Conservation (phyloP, 176 grass and related monocot species). For the Oryza rufipogon region DNA sequence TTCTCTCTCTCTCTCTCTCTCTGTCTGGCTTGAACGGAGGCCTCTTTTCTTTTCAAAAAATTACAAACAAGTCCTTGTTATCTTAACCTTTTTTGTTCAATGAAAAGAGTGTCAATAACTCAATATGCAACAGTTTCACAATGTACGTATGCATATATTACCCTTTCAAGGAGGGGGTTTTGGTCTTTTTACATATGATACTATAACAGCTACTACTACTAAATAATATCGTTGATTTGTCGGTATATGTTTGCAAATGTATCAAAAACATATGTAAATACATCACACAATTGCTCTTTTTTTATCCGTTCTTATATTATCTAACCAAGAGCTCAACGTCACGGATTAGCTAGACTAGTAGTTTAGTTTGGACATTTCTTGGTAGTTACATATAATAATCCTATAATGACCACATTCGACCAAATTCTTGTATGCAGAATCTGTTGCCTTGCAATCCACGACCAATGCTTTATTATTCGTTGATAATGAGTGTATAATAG, state of each 20-base stretch:
- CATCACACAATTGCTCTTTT: not conserved
- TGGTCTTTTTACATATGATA: not conserved
- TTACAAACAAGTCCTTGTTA: not conserved
- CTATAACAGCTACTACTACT: no score
- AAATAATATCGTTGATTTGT: not conserved
- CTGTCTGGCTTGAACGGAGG: not conserved
- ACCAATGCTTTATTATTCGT: not conserved
- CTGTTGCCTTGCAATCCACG: slow-evolving; percentile 23
- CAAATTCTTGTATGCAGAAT: not conserved
- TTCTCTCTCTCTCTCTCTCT: not conserved
- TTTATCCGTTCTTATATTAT: not conserved
- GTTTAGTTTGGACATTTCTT: slow-evolving; percentile 6
- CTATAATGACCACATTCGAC: not conserved
- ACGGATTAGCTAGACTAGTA: not conserved
- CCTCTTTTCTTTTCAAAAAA: not conserved
- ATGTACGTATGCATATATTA: not conserved
- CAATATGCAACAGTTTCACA: not conserved
- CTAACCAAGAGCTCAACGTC: not conserved
- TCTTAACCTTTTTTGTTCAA: not conserved
- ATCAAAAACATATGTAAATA: not conserved
- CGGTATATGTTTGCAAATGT: not conserved
- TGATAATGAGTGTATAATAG: not conserved
- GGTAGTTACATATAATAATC: slow-evolving; percentile 33
- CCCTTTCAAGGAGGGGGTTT: not conserved
- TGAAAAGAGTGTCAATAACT: not conserved